Conservation (phyloP, 2,329 filamentous ascomycete genomes). For the Diplodia seriata region DNA sequence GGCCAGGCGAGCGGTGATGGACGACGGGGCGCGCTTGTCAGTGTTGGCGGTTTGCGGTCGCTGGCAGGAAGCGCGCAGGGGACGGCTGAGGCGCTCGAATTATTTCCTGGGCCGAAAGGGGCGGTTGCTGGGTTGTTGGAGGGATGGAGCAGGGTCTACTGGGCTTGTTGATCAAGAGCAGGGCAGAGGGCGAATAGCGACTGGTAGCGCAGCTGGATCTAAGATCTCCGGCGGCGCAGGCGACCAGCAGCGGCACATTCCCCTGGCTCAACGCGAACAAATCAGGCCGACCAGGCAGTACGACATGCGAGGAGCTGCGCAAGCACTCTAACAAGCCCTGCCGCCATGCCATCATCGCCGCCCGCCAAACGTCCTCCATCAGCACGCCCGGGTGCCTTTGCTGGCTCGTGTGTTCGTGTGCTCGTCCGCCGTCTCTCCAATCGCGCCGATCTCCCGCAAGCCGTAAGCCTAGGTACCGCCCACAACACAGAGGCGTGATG, state of each 20-base stretch:
- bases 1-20: background rate
- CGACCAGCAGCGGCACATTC: constrained; percentile 23
- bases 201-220: constrained; percentile 17
- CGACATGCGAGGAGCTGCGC: constrained; percentile 26
- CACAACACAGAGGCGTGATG: background rate
- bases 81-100: constrained; percentile 1
- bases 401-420: constrained; percentile 20
- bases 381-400: background rate
- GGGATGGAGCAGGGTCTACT: constrained; percentile 6
- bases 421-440: constrained; percentile 4
- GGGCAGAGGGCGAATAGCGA: constrained; percentile 27
- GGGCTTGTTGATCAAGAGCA: background rate
- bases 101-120: constrained; percentile 23
- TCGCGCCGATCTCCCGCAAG: constrained; percentile 24
- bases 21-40: background rate
- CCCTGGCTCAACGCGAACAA: constrained; percentile 25
- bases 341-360: constrained; percentile 27
- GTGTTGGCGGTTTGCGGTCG: constrained; percentile 1
- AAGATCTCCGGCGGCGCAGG: constrained; percentile 23
- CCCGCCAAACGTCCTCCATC: background rate
- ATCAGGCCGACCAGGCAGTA: constrained; percentile 10
- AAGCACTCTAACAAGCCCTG: constrained; percentile 8
- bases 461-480: background rate
- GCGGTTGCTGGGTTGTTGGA: constrained; percentile 11
- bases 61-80: background rate